Evolutionary conservation across 306 rosid genomes (phyloP).

Genomic region (Quercus suber): DNA sequence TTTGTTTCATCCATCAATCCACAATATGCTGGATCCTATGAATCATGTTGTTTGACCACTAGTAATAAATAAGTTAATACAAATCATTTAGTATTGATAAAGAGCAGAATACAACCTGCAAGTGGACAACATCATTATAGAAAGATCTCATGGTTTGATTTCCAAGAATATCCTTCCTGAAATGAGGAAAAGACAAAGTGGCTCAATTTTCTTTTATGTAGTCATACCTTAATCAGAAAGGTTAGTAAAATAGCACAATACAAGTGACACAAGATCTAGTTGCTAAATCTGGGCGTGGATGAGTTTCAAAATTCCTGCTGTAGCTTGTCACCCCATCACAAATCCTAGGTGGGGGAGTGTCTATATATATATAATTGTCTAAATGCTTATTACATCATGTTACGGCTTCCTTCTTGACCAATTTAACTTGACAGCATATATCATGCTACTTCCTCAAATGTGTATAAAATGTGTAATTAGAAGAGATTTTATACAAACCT

Average conservation of each 20-base stretch:
- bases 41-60: too few relatives aligned
- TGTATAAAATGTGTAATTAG: neutral
- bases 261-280: slow-evolving; percentile 1
- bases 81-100: neutral
- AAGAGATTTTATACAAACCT: neutral
- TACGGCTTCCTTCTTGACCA: neutral
- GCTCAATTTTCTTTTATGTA: slow-evolving; percentile 14
- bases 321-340: slow-evolving; percentile 9
- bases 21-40: neutral
- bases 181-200: slow-evolving; percentile 20
- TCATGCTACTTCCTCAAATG: neutral
- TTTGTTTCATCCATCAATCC: neutral
- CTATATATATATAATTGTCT: neutral
- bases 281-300: neutral
- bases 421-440: neutral
- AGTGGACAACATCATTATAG: slow-evolving; percentile 67
- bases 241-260: slow-evolving; percentile 8
- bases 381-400: neutral
- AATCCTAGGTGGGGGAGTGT: neutral
- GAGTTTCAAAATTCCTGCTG: slow-evolving; percentile 9
- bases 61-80: neutral
- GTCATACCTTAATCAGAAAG: slow-evolving; percentile 2
- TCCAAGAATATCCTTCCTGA: slow-evolving; percentile 78
- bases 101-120: slow-evolving; percentile 63
- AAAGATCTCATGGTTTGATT: slow-evolving; percentile 68